These are phyloP conservation scores for Trypanosoma rangeli DNA, from an alignment of 208 protist species.

Conservation along the genomic window DNA sequence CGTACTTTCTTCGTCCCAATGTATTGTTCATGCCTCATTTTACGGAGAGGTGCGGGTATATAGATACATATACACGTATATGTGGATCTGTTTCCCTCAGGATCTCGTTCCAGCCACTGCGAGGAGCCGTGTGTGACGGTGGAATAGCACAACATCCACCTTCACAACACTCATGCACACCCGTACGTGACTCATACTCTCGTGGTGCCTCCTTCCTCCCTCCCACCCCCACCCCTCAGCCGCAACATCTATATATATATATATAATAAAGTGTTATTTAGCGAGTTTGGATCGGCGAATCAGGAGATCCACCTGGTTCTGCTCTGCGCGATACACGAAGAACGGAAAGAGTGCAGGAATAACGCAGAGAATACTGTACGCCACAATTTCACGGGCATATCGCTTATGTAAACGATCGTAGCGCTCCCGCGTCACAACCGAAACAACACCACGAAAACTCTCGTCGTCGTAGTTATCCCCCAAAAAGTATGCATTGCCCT, in stretches of 20 bases:
- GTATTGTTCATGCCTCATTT: not conserved
- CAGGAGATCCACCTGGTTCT: conserved; percentile 65
- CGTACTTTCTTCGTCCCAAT: not conserved
- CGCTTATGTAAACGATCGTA: conserved; percentile 80
- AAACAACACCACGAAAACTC: conserved; percentile 78
- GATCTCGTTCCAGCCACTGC: not conserved
- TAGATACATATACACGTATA: too few relatives aligned
- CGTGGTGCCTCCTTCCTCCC: not conserved
- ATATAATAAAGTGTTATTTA: conserved; percentile 28
- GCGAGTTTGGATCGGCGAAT: conserved; percentile 60
- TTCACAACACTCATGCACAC: not conserved
- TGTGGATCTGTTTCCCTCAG: too few relatives aligned
- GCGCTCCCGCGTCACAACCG: conserved; percentile 78
- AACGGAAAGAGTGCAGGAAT: conserved; percentile 71
- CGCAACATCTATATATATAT: not conserved
- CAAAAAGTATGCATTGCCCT: conserved; percentile 71
- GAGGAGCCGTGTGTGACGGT: not conserved
- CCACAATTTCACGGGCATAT: conserved; percentile 72
- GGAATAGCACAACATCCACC: not conserved
- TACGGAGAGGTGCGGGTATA: not conserved
- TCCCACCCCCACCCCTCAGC: too few relatives aligned
- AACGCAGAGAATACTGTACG: conserved; percentile 79
- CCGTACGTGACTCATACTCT: not conserved
- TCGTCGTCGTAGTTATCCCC: conserved; percentile 78
- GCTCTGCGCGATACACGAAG: conserved; percentile 78